Conservation (phyloP, 2,329 filamentous ascomycete genomes). For the Neocucurbitaria cava region DNA sequence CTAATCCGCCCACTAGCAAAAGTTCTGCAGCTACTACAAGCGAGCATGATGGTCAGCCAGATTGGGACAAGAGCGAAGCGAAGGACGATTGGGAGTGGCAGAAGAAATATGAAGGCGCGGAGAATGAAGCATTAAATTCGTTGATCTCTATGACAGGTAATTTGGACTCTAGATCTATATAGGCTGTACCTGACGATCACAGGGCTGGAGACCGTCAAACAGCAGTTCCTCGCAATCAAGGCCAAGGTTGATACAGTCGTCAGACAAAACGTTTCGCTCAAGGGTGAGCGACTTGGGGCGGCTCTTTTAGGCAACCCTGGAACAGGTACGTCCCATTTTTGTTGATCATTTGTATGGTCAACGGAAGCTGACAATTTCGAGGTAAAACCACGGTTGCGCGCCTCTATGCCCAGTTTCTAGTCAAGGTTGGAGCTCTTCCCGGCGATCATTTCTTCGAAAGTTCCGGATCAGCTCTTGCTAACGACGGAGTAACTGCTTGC, state of each 20-base stretch:
- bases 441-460: constrained; percentile 69
- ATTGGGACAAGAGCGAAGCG: constrained; percentile 33
- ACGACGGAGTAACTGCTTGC: constrained; percentile 65
- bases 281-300: constrained; percentile 66
- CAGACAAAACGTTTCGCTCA: constrained; percentile 64
- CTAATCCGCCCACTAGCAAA: too few relatives aligned
- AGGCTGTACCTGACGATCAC: not conserved
- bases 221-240: constrained; percentile 68
- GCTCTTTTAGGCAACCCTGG: constrained; percentile 76
- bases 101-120: constrained; percentile 61
- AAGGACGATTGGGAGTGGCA: constrained; percentile 67
- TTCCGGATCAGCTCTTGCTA: constrained; percentile 71
- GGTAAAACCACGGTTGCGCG: constrained; percentile 80
- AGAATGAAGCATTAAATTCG: constrained; percentile 64
- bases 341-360: not conserved
- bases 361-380: not conserved
- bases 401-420: constrained; percentile 71
- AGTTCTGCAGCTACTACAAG: not conserved
- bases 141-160: constrained; percentile 73
- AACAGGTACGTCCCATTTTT: constrained; percentile 61
- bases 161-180: not conserved
- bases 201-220: constrained; percentile 70
- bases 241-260: constrained; percentile 65
- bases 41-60: not conserved
- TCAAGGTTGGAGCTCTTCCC: constrained; percentile 66